Base-by-base conservation (phyloP, 257 asterid genomes). In the Marsdenia floribunda region DNA sequence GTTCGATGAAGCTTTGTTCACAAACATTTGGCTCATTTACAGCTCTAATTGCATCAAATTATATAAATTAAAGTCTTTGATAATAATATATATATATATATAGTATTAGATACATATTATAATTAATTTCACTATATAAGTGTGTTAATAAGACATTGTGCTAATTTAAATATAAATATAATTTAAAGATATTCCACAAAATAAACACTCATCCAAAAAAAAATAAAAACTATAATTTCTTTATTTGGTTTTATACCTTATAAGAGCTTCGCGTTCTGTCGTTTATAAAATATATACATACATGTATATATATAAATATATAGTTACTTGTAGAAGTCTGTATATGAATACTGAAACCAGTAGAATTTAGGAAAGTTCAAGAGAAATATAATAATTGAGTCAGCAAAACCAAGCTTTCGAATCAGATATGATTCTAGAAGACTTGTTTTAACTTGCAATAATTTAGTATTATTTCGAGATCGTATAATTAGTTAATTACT, bases 361-460 rank as follows among this genome's bases (percentile, higher is more conserved):
- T 22, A 13, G 29, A 21, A 37, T 5, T 29, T 21, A 38, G 6
- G 66, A 37, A 8, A 55, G 16, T 55, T 9, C 0, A 55, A 35
- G 29, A 55, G 13, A 57, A 33, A 55, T 61, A 61, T 29, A 46
- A 50, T 46, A 29, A 12, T 15, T 46, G 55, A 66, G 78, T 75
- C 78, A 53, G 54, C 73, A 16, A 66, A 52, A 6, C 33, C 19
- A 52, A 66, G 6, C 37, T 1, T 64, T 74, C 69, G 35, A 59
- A 73, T 57, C 42, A 21, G 73, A 64, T 47, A 35, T 53, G 55
- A 75, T 65, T 37, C 53, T 74, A n/a, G 50, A 63, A 37, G 1
- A 24, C 19, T 47, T 21, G 12, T 22, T 54, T 67, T 38, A 21
- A 9, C 22, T 19, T 64, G 2, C 1, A 47, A 24, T 47, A 24